Evolutionary conservation across 768 basidiomycete species (phyloP), one percentile per base, ranked within the genome.

Genomic region (Heimioporus sp.): DNA sequence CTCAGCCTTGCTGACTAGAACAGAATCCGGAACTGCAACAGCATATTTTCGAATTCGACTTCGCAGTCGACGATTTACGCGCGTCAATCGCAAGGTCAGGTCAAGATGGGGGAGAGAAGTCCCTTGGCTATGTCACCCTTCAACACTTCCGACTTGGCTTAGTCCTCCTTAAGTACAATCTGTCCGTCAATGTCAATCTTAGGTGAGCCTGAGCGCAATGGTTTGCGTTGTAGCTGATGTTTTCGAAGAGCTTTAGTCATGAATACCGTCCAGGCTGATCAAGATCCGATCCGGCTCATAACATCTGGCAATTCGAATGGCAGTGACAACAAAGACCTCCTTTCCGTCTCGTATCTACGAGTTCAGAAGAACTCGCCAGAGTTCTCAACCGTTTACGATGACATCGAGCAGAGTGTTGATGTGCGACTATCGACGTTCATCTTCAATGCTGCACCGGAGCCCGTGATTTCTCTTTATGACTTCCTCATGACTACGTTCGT

Each of bases 401-500:
- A 88, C 20, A 83, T 94, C 43, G 90, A 96, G 61, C 95, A 97
- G 69, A 88, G 74, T 52, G 82, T 98, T 51, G 87, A 93, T 61
- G 81, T 93, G 57, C 83, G 83, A 59, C 76, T 98, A 36, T 95
- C 96, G 4, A 97, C 96, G 0, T 85, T 99, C 66, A 80, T 95
- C 47, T 86, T 98, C 69, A 83, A 84, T 50, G 85, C 88, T 4
- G 87, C 89, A 9, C 94, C 97, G 0, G 92, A 93, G 63, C 94
- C 96, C 12, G 86, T 98, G 39, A 73, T 99, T 35, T 79, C 87
- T 2, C 70, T 98, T 19, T 98, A 98, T 70, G 94, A 98, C 72
- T 98, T 96, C 73, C 82, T 99, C 69, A 95, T 99, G 87, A 87
- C 90, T 3, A 98, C 97, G 0, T 99, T 99, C 69, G 90, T 92